These are phyloP conservation scores for Pythium rhizo-oryzae DNA, from an alignment of 352 stramenopile species.

Conservation along the genomic window DNA sequence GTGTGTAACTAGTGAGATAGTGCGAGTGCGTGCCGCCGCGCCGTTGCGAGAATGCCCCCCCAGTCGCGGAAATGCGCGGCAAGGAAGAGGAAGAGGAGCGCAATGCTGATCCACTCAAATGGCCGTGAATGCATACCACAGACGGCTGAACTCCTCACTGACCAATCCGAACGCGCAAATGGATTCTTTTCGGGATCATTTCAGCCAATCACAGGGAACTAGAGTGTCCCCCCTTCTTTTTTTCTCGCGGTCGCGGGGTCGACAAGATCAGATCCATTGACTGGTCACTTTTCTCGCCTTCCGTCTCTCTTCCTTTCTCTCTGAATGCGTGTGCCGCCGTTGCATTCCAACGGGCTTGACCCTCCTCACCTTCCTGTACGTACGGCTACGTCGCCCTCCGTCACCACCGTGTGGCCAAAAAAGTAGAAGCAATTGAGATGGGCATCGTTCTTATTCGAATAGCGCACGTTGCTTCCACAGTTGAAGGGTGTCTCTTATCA, in stretches of 20 bases:
- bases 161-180: constrained; percentile 22
- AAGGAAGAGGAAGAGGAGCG: background rate
- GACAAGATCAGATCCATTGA: constrained; percentile 1
- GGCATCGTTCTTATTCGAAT: background rate
- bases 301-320: constrained; percentile 4
- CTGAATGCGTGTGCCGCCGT: background rate
- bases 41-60: constrained; percentile 20
- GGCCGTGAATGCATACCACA: background rate
- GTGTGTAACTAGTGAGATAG: no score
- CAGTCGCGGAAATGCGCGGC: background rate
- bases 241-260: background rate
- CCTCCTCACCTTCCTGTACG: background rate
- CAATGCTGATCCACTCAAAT: constrained; percentile 10
- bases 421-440: background rate
- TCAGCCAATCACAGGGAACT: constrained; percentile 15
- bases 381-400: background rate
- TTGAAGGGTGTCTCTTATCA: constrained; percentile 17
- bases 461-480: constrained; percentile 6
- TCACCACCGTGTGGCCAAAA: background rate
- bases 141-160: constrained; percentile 25
- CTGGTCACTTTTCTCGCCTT: background rate
- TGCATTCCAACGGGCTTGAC: background rate
- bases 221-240: background rate
- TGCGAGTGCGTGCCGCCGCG: background rate
- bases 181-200: constrained; percentile 17